Conservation (phyloP, 805 yeast genomes). For the Ogataea trehaloabstinens region DNA sequence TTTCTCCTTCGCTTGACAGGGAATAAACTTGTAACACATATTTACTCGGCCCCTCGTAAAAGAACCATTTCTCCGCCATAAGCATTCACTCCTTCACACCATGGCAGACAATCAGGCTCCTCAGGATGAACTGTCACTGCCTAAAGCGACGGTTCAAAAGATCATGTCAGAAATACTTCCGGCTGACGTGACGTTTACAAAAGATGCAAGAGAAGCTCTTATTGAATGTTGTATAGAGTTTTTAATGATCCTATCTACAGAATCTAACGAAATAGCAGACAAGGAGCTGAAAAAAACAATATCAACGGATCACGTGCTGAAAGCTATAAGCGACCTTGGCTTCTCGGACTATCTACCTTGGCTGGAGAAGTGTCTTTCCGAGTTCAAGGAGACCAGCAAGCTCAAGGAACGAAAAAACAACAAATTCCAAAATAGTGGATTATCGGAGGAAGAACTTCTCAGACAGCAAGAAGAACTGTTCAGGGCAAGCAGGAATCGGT, state of each 20-base stretch:
- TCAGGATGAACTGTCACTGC: conserved; percentile 36
- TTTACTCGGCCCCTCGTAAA: no score
- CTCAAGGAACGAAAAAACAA: conserved; percentile 88
- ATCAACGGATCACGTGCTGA: conserved; percentile 92
- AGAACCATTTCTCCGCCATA: no score
- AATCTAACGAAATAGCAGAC: conserved; percentile 94
- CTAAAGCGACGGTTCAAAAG: conserved; percentile 89
- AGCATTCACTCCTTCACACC: no score
- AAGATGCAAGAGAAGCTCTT: conserved; percentile 91
- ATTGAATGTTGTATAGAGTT: conserved; percentile 96
- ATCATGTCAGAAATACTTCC: conserved; percentile 89
- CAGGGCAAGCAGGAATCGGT: conserved; percentile 42
- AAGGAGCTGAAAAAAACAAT: conserved; percentile 94
- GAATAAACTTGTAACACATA: no score
- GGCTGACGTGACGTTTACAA: conserved; percentile 79
- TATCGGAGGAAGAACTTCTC: conserved; percentile 87
- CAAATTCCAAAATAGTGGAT: conserved; percentile 89
- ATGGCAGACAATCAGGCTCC: conserved; percentile 24
- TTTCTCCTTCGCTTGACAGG: no score
- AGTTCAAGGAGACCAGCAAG: conserved; percentile 85
- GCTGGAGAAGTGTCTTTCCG: conserved; percentile 72
- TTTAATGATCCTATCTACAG: conserved; percentile 90
- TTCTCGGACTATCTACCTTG: conserved; percentile 82
- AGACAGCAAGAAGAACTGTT: conserved; percentile 92
- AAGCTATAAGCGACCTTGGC: conserved; percentile 84